Base-by-base conservation (phyloP, 2,329 filamentous ascomycete genomes). In the Pestalotiopsis sp. region DNA sequence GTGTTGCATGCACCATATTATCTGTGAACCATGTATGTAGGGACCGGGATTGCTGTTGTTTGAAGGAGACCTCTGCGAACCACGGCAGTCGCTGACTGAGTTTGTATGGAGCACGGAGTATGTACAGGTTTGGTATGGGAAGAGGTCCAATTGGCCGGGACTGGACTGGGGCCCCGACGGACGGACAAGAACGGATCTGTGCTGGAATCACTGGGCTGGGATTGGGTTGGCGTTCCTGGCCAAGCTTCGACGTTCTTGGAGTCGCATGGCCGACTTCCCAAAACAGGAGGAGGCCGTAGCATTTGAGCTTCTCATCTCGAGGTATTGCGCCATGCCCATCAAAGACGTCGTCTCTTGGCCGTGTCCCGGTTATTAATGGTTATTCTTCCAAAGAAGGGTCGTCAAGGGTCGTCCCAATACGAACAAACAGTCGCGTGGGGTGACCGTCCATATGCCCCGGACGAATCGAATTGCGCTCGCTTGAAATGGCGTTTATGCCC, bases 401-500 rank as follows among this genome's bases (percentile, higher is more conserved):
- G 31, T 36, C 17, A 20, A 52, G 17, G 17, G 45, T 52, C 17
- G 4, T 52, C 45, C 45, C 45, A 52, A 23, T 52, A 23, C n/a
- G 31, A 36, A 36, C 7, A 6, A 36, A 36, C 31, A 36, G 45
- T 52, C 45, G 17, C 45, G 45, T 52, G 45, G 45, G 31, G 31
- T 36, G 31, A 36, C 31, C 31, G 31, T 36, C 45, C 45, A 52
- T 6, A 52, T 62, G 1, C 36, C 25, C 27, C 59, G 27, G 31
- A 62, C 59, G 31, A 62, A 62, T 62, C 27, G 45, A 62, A 12
- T 62, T 62, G 31, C 31, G 31, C 31, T 62, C 59, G 59, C 25
- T 62, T 62, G 27, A 62, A 62, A 38, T 62, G 59, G 59, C 59
- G n/a, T 36, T 13, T 40, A 40, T 62, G 59, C 59, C 59, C 25